Evolutionary conservation across 2,329 filamentous ascomycete species (phyloP).

Genomic region (Clonostachys sp.): DNA sequence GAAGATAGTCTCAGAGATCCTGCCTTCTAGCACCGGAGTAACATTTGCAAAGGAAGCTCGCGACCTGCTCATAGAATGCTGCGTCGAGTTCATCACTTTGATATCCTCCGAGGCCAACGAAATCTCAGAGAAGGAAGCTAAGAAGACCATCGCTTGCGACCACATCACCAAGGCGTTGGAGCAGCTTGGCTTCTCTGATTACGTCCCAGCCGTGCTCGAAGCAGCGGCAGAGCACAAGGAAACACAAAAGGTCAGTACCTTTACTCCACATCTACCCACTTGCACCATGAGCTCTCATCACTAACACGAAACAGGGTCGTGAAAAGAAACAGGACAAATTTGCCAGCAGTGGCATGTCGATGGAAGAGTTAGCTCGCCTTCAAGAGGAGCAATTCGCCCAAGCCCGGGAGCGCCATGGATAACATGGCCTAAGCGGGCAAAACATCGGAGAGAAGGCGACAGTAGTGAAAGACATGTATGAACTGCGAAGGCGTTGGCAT

Average conservation of each 20-base stretch:
- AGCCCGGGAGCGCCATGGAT: slow-evolving; percentile 42
- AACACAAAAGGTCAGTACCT: slow-evolving; percentile 70
- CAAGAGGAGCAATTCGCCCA: slow-evolving; percentile 90
- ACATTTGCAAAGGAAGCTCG: slow-evolving; percentile 93
- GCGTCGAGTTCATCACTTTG: slow-evolving; percentile 97
- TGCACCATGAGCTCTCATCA: slow-evolving; percentile 29
- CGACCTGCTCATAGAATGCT: slow-evolving; percentile 95
- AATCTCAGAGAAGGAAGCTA: slow-evolving; percentile 96
- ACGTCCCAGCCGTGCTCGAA: slow-evolving; percentile 81
- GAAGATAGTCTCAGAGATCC: slow-evolving; percentile 90
- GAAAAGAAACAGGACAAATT: slow-evolving; percentile 98
- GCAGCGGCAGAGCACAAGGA: slow-evolving; percentile 91
- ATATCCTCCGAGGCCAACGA: slow-evolving; percentile 99
- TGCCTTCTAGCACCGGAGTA: slow-evolving; percentile 69
- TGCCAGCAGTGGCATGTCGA: slow-evolving; percentile 85
- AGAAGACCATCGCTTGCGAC: slow-evolving; percentile 98
- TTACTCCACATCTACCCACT: not conserved
- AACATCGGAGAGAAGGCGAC: too few relatives aligned
- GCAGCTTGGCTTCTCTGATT: slow-evolving; percentile 88
- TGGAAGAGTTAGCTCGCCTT: slow-evolving; percentile 83
- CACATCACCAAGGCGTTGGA: slow-evolving; percentile 94
- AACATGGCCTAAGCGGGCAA: not conserved
- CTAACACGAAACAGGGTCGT: slow-evolving; percentile 58
- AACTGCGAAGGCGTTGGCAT: too few relatives aligned
- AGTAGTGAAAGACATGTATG: too few relatives aligned